phyloP scores from a whole-genome alignment of 2,329 filamentous ascomycete species.

The Phoma herbarum region DNA sequence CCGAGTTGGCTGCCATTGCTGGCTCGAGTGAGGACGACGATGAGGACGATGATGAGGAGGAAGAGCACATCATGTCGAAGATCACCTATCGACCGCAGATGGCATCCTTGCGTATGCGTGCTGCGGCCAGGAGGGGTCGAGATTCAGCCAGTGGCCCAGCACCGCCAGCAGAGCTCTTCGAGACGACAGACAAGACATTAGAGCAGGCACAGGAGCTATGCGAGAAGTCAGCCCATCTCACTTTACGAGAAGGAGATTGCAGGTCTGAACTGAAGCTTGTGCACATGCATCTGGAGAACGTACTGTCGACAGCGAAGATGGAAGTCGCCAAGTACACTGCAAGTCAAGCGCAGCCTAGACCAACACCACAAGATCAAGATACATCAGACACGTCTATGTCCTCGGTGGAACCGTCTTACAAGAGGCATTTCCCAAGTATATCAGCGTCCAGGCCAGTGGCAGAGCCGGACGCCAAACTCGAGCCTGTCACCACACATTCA shows the following conservation, averaged over 20 bases:
- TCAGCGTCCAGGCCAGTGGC: conserved; percentile 15
- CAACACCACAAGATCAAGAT: conserved; percentile 25
- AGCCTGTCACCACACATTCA: conserved; percentile 12
- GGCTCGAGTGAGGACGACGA: conserved; percentile 40
- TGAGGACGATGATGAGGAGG: conserved; percentile 38
- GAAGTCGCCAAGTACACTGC: conserved; percentile 40
- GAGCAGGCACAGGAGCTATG: conserved; percentile 83
- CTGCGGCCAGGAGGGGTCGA: conserved; percentile 25
- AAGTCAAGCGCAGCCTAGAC: conserved; percentile 25
- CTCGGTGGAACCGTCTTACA: conserved; percentile 27
- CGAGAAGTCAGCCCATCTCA: conserved; percentile 87
- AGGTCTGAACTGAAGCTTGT: conserved; percentile 77
- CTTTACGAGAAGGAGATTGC: conserved; percentile 87
- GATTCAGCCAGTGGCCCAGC: conserved; percentile 16
- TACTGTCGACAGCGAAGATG: conserved; percentile 66
- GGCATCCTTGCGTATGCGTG: conserved; percentile 43
- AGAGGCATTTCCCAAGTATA: conserved; percentile 26
- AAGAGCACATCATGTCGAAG: conserved; percentile 43
- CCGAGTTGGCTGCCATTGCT: conserved; percentile 52
- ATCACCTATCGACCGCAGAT: conserved; percentile 50
- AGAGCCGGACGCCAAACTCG: conserved; percentile 17
- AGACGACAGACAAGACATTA: conserved; percentile 78
- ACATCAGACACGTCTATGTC: conserved; percentile 30
- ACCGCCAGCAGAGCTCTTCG: conserved; percentile 52
- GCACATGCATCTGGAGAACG: conserved; percentile 69